phyloP scores from a whole-genome alignment of 305 asterid genomes.

The Coffea humblotiana region DNA sequence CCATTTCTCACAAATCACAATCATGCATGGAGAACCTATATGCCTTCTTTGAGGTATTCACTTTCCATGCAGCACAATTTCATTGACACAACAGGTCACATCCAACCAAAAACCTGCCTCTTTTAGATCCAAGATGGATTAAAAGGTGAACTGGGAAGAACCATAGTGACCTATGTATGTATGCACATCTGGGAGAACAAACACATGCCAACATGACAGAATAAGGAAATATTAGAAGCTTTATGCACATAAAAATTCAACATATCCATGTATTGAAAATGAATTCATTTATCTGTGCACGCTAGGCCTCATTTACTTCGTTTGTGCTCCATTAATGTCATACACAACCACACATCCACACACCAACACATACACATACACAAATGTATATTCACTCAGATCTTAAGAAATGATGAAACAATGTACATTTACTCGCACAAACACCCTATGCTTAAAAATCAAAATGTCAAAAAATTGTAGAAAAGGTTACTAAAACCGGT shows the following conservation, averaged over 20 bases:
- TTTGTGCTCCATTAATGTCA: neutral
- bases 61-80: neutral
- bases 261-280: neutral
- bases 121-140: neutral
- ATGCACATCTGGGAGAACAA: neutral
- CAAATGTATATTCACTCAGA: neutral
- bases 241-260: neutral
- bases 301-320: neutral
- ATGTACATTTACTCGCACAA: neutral
- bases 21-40: neutral
- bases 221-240: neutral
- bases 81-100: neutral
- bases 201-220: neutral
- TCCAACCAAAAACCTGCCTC: neutral
- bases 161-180: neutral
- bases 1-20: neutral
- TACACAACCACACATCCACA: neutral
- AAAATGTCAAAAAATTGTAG: neutral
- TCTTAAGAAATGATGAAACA: neutral
- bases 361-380: neutral
- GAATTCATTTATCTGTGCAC: neutral
- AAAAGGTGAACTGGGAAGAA: neutral
- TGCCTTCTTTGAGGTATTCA: neutral
- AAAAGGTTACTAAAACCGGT: neutral
- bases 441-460: neutral